phyloP scores from a whole-genome alignment of 108 stramenopile genomes.

The Asterionellopsis glacialis region DNA sequence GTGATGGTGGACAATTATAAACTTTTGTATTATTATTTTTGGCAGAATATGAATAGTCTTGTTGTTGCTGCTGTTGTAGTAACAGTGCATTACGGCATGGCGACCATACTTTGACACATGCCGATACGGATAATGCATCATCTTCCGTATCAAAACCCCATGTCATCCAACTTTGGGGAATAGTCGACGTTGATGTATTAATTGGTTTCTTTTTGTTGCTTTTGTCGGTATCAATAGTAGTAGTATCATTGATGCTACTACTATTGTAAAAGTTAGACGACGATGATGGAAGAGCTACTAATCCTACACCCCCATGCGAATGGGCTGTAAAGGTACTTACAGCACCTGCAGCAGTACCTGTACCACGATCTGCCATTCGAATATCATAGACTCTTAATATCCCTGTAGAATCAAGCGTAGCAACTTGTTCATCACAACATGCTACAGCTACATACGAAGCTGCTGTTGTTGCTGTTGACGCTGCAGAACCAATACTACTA shows the following conservation, averaged over 20 bases:
- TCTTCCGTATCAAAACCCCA: slow-evolving; percentile 61
- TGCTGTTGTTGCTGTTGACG: neutral
- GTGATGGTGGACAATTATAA: too few relatives aligned
- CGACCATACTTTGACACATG: slow-evolving; percentile 65
- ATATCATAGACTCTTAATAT: slow-evolving; percentile 65
- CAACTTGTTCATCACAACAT: slow-evolving; percentile 50
- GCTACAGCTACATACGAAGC: slow-evolving; percentile 49
- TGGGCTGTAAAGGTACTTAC: slow-evolving; percentile 40
- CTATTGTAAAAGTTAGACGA: neutral
- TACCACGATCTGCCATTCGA: slow-evolving; percentile 38
- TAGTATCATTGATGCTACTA: too few relatives aligned
- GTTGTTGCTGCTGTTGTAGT: too few relatives aligned
- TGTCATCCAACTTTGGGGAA: slow-evolving; percentile 41
- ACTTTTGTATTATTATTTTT: too few relatives aligned
- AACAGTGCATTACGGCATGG: neutral
- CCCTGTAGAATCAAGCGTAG: slow-evolving; percentile 56
- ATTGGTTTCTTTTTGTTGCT: too few relatives aligned
- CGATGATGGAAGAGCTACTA: slow-evolving; percentile 30
- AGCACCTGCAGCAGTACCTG: neutral
- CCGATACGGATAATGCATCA: slow-evolving; percentile 2
- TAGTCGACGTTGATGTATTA: too few relatives aligned
- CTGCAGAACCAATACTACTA: too few relatives aligned
- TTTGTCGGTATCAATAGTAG: too few relatives aligned
- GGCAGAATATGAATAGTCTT: too few relatives aligned
- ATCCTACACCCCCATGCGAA: slow-evolving; percentile 48